Evolutionary conservation across 1,139 yeast genomes (phyloP), one percentile per base, ranked within the genome.

Genomic region (Pichia sp.): DNA sequence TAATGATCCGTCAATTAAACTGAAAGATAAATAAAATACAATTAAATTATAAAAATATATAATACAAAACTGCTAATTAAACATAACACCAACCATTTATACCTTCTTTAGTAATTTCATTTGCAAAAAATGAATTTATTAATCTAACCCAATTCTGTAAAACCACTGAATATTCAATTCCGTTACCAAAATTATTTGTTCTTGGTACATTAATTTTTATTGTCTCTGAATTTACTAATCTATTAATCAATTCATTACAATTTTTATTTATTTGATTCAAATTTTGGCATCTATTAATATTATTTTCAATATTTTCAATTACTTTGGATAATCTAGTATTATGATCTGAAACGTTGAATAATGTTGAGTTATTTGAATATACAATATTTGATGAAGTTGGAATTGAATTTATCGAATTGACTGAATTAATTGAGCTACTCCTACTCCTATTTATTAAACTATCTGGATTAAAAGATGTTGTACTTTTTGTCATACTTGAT

Each of bases 11-110:
- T 28, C 11, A 28, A 28, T 4, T 6, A 5, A 28, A 28, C 11
- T 31, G 7, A 31, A 31, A 31, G 16, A 31, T 13, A 3, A 31
- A 31, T 14, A 31, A 41, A 11, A 22, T 33, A 8, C 10, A n/a
- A 29, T 44, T 14, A 19, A 19, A 14, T 19, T 11, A 31, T 25
- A 22, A 31, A 8, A 4, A 14, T 14, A 44, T 7, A 22, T 13
- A 7, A 25, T 16, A 25, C 16, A 41, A 25, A n/a, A 28, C 2
- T 27, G 13, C 8, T 8, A 27, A 4, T 36, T 50, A 54, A 19
- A 51, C 27, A 45, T 48, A 54, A 43, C 53, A 46, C 58, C 60
- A 57, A 3, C 60, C 60, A 42, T 53, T 53, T 10, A 56, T 48
- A 5, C 60, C 60, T 29, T 56, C 60, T 30, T 49, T 54, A 1